phyloP scores from a whole-genome alignment of 352 stramenopile species.

The Phytophthora hybrid region DNA sequence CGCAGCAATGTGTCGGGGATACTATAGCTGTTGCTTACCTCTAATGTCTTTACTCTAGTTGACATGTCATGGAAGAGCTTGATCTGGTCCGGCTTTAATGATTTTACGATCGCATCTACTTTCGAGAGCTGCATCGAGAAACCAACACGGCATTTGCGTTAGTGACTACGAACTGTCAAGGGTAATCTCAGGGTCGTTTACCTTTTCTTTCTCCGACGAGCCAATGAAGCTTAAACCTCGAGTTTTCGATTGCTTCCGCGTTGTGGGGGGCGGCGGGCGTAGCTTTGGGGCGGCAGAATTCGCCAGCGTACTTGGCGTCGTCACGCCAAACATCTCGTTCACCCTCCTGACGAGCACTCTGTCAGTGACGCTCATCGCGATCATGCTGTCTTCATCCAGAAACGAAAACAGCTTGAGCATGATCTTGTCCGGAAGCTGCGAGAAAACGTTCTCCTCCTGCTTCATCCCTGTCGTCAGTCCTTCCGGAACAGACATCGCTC shows the following conservation, averaged over 20 bases:
- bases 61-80: conserved; percentile 90
- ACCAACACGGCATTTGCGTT: neutral
- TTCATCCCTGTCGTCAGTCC: neutral
- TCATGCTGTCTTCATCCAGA: conserved; percentile 76
- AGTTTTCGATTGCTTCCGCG: conserved; percentile 30
- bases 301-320: conserved; percentile 38
- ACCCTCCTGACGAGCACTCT: conserved; percentile 62
- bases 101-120: conserved; percentile 81
- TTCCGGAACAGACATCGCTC: conserved; percentile 12
- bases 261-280: conserved; percentile 23
- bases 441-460: conserved; percentile 39
- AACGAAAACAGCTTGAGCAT: conserved; percentile 76
- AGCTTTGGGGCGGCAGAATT: conserved; percentile 25
- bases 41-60: conserved; percentile 72
- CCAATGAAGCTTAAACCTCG: conserved; percentile 51
- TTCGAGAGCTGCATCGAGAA: conserved; percentile 57
- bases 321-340: conserved; percentile 73
- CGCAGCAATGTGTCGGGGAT: neutral
- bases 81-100: conserved; percentile 84
- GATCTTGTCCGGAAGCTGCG: conserved; percentile 54
- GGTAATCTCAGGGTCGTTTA: neutral
- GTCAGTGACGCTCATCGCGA: conserved; percentile 72
- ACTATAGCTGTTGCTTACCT: conserved; percentile 44
- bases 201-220: conserved; percentile 53
- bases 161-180: neutral